These are phyloP conservation scores for Taphrina confusa DNA, from an alignment of 1,139 yeast genomes.

Conservation along the genomic window DNA sequence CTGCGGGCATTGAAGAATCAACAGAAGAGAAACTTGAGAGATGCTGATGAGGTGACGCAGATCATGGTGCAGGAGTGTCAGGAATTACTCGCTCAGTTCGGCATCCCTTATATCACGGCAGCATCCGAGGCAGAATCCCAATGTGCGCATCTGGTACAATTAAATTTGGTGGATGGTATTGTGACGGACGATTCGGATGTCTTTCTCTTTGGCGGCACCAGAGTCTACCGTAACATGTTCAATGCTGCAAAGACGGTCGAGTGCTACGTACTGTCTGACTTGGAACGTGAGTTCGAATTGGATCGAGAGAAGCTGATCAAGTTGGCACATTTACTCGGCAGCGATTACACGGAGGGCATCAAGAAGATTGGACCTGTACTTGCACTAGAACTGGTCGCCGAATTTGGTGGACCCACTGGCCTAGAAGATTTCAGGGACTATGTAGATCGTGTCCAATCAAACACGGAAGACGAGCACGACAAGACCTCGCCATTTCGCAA, in stretches of 20 bases:
- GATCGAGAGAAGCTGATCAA: constrained; percentile 66
- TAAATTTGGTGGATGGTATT: constrained; percentile 86
- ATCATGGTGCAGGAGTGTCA: constrained; percentile 89
- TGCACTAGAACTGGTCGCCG: constrained; percentile 90
- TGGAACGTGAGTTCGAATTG: constrained; percentile 67
- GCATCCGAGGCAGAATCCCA: constrained; percentile 99
- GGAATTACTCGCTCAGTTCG: constrained; percentile 78
- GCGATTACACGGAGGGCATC: constrained; percentile 91
- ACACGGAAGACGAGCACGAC: constrained; percentile 33
- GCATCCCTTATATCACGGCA: constrained; percentile 90
- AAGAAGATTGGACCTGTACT: constrained; percentile 91
- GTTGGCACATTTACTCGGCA: constrained; percentile 78
- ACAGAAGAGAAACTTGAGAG: constrained; percentile 70
- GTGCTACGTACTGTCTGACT: constrained; percentile 64
- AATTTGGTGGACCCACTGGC: constrained; percentile 54
- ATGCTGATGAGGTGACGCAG: constrained; percentile 86
- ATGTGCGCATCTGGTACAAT: constrained; percentile 71
- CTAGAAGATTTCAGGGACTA: constrained; percentile 48
- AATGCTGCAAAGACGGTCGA: constrained; percentile 92
- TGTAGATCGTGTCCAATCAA: constrained; percentile 35
- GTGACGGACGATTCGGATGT: constrained; percentile 98
- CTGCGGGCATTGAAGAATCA: constrained; percentile 56
- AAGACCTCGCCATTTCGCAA: constrained; percentile 45
- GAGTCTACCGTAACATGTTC: constrained; percentile 88
- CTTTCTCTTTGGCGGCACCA: constrained; percentile 85